phyloP scores from a whole-genome alignment of 257 asterid genomes.

The Lantana camara region DNA sequence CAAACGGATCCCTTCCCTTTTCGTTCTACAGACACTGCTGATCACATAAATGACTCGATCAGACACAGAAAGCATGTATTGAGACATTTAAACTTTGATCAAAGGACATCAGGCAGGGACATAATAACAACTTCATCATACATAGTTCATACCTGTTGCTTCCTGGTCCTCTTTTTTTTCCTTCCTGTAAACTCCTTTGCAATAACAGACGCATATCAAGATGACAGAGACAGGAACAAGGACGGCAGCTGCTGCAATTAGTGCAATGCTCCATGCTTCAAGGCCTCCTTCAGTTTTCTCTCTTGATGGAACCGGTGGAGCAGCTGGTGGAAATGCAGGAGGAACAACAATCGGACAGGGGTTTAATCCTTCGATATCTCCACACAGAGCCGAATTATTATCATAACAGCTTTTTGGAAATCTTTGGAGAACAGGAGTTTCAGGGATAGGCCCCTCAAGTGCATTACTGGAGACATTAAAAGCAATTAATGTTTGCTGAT shows the following conservation, averaged over 20 bases:
- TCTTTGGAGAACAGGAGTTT: conserved; percentile 44
- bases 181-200: conserved; percentile 30
- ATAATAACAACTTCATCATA: too few species aligned
- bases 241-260: conserved; percentile 51
- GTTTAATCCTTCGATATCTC: conserved; percentile 35
- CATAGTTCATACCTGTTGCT: conserved; percentile 38
- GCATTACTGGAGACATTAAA: conserved; percentile 60
- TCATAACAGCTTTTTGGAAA: conserved; percentile 43
- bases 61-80: too few species aligned
- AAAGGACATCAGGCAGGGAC: too few species aligned
- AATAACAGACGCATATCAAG: conserved; percentile 36
- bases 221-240: conserved; percentile 35
- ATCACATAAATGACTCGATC: background rate
- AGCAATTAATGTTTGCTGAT: conserved; percentile 44
- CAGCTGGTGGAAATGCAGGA: conserved; percentile 39
- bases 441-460: conserved; percentile 56
- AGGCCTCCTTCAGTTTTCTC: conserved; percentile 17
- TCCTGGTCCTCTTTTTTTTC: conserved; percentile 25
- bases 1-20: conserved; percentile 30
- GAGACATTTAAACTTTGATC: background rate
- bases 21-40: conserved; percentile 30
- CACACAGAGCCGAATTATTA: conserved; percentile 55
- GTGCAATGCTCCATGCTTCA: conserved; percentile 50
- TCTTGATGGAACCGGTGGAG: conserved; percentile 29
- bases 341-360: conserved; percentile 44